Conservation (phyloP, 352 stramenopile genomes). For the Globisporangium echinulatum region DNA sequence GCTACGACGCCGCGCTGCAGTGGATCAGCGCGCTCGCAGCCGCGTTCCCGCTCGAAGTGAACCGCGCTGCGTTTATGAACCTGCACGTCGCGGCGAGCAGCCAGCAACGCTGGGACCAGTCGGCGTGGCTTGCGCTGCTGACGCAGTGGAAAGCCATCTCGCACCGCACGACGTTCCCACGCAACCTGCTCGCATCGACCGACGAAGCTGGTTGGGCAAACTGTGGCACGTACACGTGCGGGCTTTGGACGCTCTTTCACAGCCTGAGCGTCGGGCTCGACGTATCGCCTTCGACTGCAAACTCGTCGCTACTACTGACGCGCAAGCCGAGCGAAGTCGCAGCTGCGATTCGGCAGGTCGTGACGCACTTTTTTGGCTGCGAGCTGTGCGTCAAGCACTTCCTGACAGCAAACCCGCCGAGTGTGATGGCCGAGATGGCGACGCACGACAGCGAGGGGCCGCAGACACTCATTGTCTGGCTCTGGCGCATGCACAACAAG, state of each 20-base stretch:
- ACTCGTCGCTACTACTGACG: slow-evolving; percentile 17
- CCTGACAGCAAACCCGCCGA: slow-evolving; percentile 50
- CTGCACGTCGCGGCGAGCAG: slow-evolving; percentile 31
- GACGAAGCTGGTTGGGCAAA: slow-evolving; percentile 40
- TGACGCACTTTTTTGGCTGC: slow-evolving; percentile 81
- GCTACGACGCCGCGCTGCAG: slow-evolving; percentile 51
- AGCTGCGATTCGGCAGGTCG: slow-evolving; percentile 55
- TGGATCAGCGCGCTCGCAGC: slow-evolving; percentile 57
- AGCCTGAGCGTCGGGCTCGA: slow-evolving; percentile 47
- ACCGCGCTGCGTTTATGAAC: slow-evolving; percentile 39
- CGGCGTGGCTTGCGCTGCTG: slow-evolving; percentile 57
- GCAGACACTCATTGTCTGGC: slow-evolving; percentile 51
- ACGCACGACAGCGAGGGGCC: slow-evolving; percentile 28
- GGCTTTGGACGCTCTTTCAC: slow-evolving; percentile 81
- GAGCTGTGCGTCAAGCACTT: slow-evolving; percentile 76
- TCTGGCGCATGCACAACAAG: slow-evolving; percentile 82
- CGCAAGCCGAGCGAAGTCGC: slow-evolving; percentile 57
- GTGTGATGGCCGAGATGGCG: slow-evolving; percentile 37
- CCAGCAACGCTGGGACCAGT: slow-evolving; percentile 40
- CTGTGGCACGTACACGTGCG: slow-evolving; percentile 78
- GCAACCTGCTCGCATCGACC: slow-evolving; percentile 48
- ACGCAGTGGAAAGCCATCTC: slow-evolving; percentile 48
- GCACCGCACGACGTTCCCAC: slow-evolving; percentile 44
- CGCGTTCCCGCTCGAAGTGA: slow-evolving; percentile 62
- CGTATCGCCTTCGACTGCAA: slow-evolving; percentile 6